Conservation (phyloP, 768 basidiomycete species). For the Glaciozyma martinii region DNA sequence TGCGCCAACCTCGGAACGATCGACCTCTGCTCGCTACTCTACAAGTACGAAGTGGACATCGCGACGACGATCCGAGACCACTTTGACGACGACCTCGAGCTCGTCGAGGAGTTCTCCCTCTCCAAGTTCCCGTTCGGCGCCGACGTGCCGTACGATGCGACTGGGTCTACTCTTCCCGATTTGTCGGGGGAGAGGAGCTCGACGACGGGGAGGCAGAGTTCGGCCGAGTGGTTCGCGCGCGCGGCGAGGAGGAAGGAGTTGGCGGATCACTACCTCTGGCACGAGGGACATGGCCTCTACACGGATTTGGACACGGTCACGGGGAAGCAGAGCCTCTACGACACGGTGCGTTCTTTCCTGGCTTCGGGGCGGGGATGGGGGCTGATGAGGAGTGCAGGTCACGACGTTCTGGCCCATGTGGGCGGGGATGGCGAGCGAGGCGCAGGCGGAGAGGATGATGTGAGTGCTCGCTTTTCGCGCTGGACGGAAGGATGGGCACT, state of each 20-base stretch:
- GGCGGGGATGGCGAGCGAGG: slow-evolving; percentile 94
- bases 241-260: slow-evolving; percentile 70
- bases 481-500: slow-evolving; percentile 21
- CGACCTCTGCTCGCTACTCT: slow-evolving; percentile 87
- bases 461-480: slow-evolving; percentile 44
- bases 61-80: slow-evolving; percentile 94
- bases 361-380: neutral
- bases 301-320: slow-evolving; percentile 92
- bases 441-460: slow-evolving; percentile 89
- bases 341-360: slow-evolving; percentile 46
- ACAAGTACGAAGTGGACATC: slow-evolving; percentile 98
- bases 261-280: slow-evolving; percentile 94
- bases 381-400: slow-evolving; percentile 42
- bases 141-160: slow-evolving; percentile 44
- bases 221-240: slow-evolving; percentile 82
- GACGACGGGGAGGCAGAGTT: slow-evolving; percentile 46
- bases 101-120: slow-evolving; percentile 85
- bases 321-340: slow-evolving; percentile 85
- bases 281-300: slow-evolving; percentile 86
- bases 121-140: slow-evolving; percentile 79
- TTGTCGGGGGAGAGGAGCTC: slow-evolving; percentile 4
- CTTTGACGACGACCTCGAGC: slow-evolving; percentile 81
- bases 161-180: slow-evolving; percentile 48
- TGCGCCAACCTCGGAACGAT: slow-evolving; percentile 95
- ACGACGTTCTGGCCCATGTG: slow-evolving; percentile 93